Percentiles rank a stretch among this genome's conserved stretches.
These are phyloP conservation scores for Lentinula guzmanii DNA, from an alignment of 768 basidiomycete species.

Conservation along the genomic window DNA sequence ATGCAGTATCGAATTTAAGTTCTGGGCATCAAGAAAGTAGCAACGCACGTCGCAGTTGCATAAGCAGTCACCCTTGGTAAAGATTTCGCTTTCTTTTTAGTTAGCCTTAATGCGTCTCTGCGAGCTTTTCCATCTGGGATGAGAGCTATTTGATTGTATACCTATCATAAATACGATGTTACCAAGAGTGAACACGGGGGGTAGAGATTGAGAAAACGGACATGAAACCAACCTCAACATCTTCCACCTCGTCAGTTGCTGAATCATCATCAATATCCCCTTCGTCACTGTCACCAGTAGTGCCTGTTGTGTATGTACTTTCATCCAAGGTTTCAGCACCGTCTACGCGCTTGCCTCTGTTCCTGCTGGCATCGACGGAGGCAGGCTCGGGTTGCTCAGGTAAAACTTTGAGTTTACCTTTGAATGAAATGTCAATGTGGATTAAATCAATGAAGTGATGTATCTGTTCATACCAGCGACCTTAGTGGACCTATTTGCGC, in stretches of 20 bases:
- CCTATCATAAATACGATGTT: slow-evolving; percentile 32
- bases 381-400: slow-evolving; percentile 71
- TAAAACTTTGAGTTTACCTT: slow-evolving; percentile 83
- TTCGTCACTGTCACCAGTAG: slow-evolving; percentile 61
- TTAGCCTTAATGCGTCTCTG: slow-evolving; percentile 82
- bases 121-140: slow-evolving; percentile 94
- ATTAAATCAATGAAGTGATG: neutral
- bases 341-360: slow-evolving; percentile 14
- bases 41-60: slow-evolving; percentile 77
- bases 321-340: slow-evolving; percentile 37
- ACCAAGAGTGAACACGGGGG: neutral
- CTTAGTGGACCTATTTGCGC: slow-evolving; percentile 51
- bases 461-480: slow-evolving; percentile 20
- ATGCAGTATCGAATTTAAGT: slow-evolving; percentile 2
- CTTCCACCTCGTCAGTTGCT: slow-evolving; percentile 38
- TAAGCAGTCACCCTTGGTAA: slow-evolving; percentile 94
- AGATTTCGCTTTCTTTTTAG: slow-evolving; percentile 91
- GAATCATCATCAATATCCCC: slow-evolving; percentile 61
- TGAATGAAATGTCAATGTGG: neutral
- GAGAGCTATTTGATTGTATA: slow-evolving; percentile 90
- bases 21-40: neutral
- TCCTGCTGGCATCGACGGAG: slow-evolving; percentile 14
- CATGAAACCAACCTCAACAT: slow-evolving; percentile 47
- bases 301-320: slow-evolving; percentile 26
- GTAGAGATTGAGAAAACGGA: neutral